Evolutionary conservation across 768 basidiomycete genomes (phyloP).

Genomic region (Termitomyces sp.): DNA sequence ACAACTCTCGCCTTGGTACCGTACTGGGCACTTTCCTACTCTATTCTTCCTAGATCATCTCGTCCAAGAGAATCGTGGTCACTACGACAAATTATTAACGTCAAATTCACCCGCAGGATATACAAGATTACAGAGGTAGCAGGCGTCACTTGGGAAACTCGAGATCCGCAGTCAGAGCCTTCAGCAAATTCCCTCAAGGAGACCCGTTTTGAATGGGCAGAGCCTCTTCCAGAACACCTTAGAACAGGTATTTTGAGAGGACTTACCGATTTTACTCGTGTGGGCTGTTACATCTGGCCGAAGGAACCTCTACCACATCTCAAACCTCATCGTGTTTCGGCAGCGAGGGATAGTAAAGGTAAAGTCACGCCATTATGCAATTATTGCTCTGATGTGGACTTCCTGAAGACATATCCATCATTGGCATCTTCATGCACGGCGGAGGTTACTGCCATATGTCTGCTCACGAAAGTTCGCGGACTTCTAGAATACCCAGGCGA

Average conservation of each 20-base stretch:
- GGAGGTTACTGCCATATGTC: constrained; percentile 59
- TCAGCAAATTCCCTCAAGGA: constrained; percentile 30
- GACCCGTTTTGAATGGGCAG: constrained; percentile 47
- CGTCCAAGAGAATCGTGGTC: constrained; percentile 51
- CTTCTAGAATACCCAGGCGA: constrained; percentile 45
- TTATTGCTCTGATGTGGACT: constrained; percentile 17
- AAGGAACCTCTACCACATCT: not conserved
- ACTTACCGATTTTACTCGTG: constrained; percentile 16
- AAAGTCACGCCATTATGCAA: not conserved
- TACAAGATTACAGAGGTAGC: constrained; percentile 53
- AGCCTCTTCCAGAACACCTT: constrained; percentile 34
- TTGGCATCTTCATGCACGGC: constrained; percentile 52
- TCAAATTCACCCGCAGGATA: constrained; percentile 49
- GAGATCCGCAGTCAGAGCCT: constrained; percentile 38
- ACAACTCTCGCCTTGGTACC: constrained; percentile 47
- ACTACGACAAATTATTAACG: constrained; percentile 43
- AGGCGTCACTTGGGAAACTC: constrained; percentile 51
- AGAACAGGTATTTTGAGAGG: constrained; percentile 40
- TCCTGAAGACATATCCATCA: constrained; percentile 26
- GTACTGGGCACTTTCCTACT: constrained; percentile 40
- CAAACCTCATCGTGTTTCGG: too few species aligned
- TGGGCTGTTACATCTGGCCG: not conserved
- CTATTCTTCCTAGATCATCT: constrained; percentile 35
- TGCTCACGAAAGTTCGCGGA: constrained; percentile 43
- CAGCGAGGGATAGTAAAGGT: not conserved